Evolutionary conservation across 2,329 filamentous ascomycete genomes (phyloP), one percentile per base, ranked within the genome.

Genomic region (Alternaria incomplexa): DNA sequence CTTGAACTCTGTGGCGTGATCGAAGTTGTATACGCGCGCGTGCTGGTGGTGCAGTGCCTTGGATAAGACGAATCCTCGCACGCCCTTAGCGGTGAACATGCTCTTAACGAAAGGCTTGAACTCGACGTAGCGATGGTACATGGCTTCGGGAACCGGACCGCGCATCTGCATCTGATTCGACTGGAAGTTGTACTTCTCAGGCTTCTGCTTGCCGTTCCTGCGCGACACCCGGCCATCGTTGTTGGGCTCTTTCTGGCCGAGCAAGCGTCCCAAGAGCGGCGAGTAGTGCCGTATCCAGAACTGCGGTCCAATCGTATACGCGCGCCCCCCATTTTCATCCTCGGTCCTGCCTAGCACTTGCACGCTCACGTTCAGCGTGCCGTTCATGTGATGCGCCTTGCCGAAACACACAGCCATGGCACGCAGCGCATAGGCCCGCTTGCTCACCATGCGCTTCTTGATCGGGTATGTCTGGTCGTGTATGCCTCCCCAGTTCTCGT

Each of bases 61-160:
- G 79, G 96, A 93, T 20, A 97, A 83, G 48, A 97, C 85, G 65
- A 88, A 90, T 17, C 95, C 95, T 52, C 91, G 87, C 5, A 97
- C 73, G 56, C 93, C 94, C 26, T 88, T 87, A 10, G 88, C 88
- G 1, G 89, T 91, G 81, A 97, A 98, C 89, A 97, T 96, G 67
- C 89, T 88, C 54, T 92, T 92, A 58, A 98, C 91, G 74, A 97
- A 93, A 25, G 94, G 93, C 60, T 89, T 91, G 81, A 97, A 97
- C 78, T 97, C 94, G 61, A 97, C 94, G 75, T 91, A 98, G 69
- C 93, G 91, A 78, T 97, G 94, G 78, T 97, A 97, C 32, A 98
- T 84, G 65, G 89, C 84, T 3, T 88, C 83, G 0, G 95, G 94
- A 0, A 96, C 90, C 0, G 95, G 95, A 0, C 95, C 95, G 48